Percentiles rank a stretch among this genome's conserved stretches.
phyloP scores from a whole-genome alignment of 2,329 filamentous ascomycete species.

The Trichoderma hamatum region DNA sequence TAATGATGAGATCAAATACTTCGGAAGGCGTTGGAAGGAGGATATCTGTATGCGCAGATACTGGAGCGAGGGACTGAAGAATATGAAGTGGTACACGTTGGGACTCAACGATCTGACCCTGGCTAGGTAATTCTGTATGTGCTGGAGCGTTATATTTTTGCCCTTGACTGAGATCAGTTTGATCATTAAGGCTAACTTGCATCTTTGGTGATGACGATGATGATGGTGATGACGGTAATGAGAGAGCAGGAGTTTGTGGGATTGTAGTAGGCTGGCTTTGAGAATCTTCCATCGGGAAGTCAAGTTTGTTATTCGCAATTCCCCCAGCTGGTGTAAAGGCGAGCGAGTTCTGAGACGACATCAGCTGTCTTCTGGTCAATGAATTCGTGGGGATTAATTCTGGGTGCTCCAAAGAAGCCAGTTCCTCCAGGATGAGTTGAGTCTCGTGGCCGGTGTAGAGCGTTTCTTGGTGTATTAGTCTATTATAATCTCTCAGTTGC shows the following conservation, averaged over 20 bases:
- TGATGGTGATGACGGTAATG: background rate
- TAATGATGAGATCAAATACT: slow-evolving; percentile 52
- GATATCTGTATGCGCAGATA: slow-evolving; percentile 56
- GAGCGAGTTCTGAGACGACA: background rate
- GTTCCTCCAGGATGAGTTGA: slow-evolving; percentile 40
- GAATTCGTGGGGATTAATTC: background rate
- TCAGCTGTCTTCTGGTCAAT: too few relatives aligned
- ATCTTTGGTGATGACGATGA: background rate
- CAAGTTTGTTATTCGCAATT: background rate
- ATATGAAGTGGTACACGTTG: slow-evolving; percentile 56
- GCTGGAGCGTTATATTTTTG: slow-evolving; percentile 34
- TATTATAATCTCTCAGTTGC: slow-evolving; percentile 9
- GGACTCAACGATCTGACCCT: slow-evolving; percentile 42
- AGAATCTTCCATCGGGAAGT: background rate
- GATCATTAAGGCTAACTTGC: background rate
- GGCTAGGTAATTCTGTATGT: slow-evolving; percentile 31
- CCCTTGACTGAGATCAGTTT: slow-evolving; percentile 1
- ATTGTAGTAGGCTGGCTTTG: background rate
- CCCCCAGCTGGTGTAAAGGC: background rate
- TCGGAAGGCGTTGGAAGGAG: slow-evolving; percentile 54
- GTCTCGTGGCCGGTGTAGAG: slow-evolving; percentile 41
- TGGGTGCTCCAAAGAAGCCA: slow-evolving; percentile 36
- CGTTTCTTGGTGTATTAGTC: slow-evolving; percentile 27
- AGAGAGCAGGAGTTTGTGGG: background rate
- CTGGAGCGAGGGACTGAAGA: slow-evolving; percentile 52